Percentiles rank a stretch among this genome's conserved stretches.
Conservation (phyloP, 257 asterid species). For the Thymus quinquecostatus region DNA sequence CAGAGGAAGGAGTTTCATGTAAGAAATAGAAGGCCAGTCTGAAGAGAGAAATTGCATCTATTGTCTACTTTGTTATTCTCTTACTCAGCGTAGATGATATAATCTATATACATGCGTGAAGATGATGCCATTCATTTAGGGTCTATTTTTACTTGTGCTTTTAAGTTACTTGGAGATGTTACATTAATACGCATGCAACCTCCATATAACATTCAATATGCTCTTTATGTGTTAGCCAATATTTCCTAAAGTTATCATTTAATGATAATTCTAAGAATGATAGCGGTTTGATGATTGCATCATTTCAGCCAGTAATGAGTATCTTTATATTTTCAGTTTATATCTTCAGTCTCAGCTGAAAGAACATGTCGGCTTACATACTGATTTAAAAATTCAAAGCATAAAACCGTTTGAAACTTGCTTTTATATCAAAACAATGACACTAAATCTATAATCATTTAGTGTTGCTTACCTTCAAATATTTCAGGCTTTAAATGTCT, state of each 20-base stretch:
- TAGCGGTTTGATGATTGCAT: slow-evolving; percentile 17
- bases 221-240: slow-evolving; percentile 9
- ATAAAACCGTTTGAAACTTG: slow-evolving; percentile 1
- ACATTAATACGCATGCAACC: slow-evolving; percentile 19
- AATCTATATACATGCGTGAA: slow-evolving; percentile 4
- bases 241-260: background rate
- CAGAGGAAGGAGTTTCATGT: slow-evolving; percentile 99
- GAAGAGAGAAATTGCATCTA: slow-evolving; percentile 36
- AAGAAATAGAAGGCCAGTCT: slow-evolving; percentile 77
- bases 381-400: background rate
- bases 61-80: slow-evolving; percentile 30
- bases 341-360: slow-evolving; percentile 19
- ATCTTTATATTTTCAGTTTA: slow-evolving; percentile 7
- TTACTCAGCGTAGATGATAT: slow-evolving; percentile 17
- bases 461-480: slow-evolving; percentile 14
- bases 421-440: slow-evolving; percentile 2
- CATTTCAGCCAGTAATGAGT: background rate
- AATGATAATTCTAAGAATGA: background rate
- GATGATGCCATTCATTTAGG: slow-evolving; percentile 13
- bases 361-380: background rate
- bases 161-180: slow-evolving; percentile 21
- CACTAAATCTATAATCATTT: slow-evolving; percentile 16
- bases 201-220: background rate
- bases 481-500: slow-evolving; percentile 8
- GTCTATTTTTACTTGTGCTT: slow-evolving; percentile 23